A percentile compares a stretch with the other conserved stretches of the same genome.
Evolutionary conservation across 108 stramenopile genomes (phyloP).

Genomic region (Skeletonema costatum): DNA sequence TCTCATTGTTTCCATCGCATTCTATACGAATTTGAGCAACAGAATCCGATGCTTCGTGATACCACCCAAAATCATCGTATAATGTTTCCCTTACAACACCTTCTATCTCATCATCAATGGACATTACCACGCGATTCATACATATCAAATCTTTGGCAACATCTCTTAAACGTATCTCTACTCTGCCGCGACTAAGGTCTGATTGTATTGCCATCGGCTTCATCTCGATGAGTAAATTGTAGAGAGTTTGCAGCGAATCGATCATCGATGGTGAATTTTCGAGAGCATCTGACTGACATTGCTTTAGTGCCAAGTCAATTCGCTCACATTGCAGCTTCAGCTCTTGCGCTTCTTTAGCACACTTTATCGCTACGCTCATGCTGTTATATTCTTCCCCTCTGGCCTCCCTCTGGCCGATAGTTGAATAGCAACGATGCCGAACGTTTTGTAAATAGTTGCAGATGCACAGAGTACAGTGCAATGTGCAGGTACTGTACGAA

Average conservation of each 20-base stretch:
- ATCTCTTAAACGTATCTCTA: not conserved
- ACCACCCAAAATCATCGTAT: constrained; percentile 20
- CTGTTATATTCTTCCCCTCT: not conserved
- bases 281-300: not conserved
- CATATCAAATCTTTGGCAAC: constrained; percentile 18
- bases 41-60: constrained; percentile 6
- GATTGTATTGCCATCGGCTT: not conserved
- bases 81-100: constrained; percentile 4
- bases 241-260: constrained; percentile 1
- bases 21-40: not conserved
- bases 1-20: not conserved
- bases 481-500: too few species aligned
- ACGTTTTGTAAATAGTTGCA: too few species aligned
- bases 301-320: not conserved
- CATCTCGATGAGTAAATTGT: not conserved
- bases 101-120: constrained; percentile 40
- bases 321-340: not conserved
- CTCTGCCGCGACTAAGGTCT: not conserved
- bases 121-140: constrained; percentile 33
- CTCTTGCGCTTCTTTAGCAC: not conserved
- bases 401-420: not conserved
- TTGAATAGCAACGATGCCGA: too few species aligned
- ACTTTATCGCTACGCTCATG: not conserved
- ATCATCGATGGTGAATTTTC: not conserved
- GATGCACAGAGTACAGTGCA: too few species aligned